phyloP scores from a whole-genome alignment of 176 grass and related monocot species.

The bread wheat (Triticum aestivum) region IWGSC_CS_RefSeq_v2.1 NC_057807.1:479180492-479180991 shows the following conservation, averaged over 20 bases:
- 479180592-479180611: too few species aligned
- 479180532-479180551: too few species aligned
- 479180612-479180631: too few species aligned
- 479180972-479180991: too few species aligned
- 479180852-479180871: too few species aligned
- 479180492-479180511: background rate
- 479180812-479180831: background rate
- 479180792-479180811: background rate
- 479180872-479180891: too few species aligned
- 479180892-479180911: too few species aligned
- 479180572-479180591: background rate
- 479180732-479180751: background rate
- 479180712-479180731: background rate
- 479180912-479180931: too few species aligned
- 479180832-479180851: too few species aligned
- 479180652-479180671: background rate
- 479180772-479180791: background rate
- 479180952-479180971: rapidly evolving
- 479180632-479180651: too few species aligned
- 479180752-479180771: background rate
- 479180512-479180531: background rate
- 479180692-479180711: background rate
- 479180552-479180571: background rate
- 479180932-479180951: too few species aligned
- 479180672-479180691: background rate